Conservation (phyloP, 2,329 filamentous ascomycete genomes). For the Phialophora verrucosa region DNA sequence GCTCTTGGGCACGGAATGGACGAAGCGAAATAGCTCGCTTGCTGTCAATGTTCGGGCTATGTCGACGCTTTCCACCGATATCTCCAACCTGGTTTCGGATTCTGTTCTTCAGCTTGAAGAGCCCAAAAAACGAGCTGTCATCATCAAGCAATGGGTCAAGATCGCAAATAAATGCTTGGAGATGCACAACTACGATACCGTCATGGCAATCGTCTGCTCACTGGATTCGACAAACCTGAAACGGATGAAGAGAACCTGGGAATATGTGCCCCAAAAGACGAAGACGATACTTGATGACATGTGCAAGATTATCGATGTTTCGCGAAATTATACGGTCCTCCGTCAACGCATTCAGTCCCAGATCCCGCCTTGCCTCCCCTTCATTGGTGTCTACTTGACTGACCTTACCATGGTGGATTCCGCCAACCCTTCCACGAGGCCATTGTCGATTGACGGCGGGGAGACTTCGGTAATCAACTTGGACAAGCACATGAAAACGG, state of each 20-base stretch:
- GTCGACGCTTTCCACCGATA: constrained; percentile 87
- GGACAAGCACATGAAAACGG: constrained; percentile 93
- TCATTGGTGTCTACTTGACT: constrained; percentile 94
- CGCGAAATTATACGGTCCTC: constrained; percentile 87
- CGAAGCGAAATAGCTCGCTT: constrained; percentile 78
- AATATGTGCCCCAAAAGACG: constrained; percentile 80
- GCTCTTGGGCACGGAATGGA: constrained; percentile 90
- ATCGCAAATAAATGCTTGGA: constrained; percentile 84
- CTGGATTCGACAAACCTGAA: constrained; percentile 90
- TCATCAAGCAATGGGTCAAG: constrained; percentile 99
- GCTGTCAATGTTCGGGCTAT: constrained; percentile 92
- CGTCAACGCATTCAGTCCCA: constrained; percentile 83
- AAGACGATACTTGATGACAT: constrained; percentile 79
- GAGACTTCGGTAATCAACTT: constrained; percentile 90
- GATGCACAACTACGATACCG: constrained; percentile 91
- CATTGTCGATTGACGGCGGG: constrained; percentile 68
- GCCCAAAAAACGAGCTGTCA: constrained; percentile 83
- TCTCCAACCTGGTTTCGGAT: constrained; percentile 91
- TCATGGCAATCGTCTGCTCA: constrained; percentile 97
- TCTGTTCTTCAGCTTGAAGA: constrained; percentile 89
- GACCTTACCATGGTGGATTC: constrained; percentile 96
- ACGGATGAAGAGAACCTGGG: constrained; percentile 90
- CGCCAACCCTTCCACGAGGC: constrained; percentile 85
- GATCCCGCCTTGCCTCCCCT: constrained; percentile 89
- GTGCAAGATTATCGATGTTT: constrained; percentile 83